A percentile compares a stretch with the other conserved stretches of the same genome.
Evolutionary conservation across 2,329 filamentous ascomycete genomes (phyloP).

Genomic region (Colletotrichum sp.): DNA sequence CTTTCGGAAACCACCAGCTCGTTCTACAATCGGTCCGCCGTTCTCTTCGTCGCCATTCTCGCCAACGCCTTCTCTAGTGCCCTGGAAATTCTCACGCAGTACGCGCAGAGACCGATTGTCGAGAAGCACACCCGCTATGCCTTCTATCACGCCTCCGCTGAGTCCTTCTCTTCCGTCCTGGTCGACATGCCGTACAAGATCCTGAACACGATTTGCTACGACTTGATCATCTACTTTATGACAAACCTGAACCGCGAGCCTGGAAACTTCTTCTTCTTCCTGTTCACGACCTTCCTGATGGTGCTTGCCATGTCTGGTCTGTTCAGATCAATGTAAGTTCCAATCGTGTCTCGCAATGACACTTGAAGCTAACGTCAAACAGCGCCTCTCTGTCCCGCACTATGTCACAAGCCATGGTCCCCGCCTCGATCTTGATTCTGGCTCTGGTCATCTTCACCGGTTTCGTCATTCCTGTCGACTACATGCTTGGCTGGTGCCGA

Average conservation of each 20-base stretch:
- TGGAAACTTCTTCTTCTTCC: constrained; percentile 58
- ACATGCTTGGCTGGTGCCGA: constrained; percentile 45
- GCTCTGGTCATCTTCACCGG: constrained; percentile 62
- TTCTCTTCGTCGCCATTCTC: constrained; percentile 59
- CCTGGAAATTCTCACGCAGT: constrained; percentile 33
- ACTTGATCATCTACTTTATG: constrained; percentile 70
- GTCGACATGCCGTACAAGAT: constrained; percentile 33
- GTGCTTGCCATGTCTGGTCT: constrained; percentile 39
- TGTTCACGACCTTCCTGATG: constrained; percentile 53
- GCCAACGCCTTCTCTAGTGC: constrained; percentile 52
- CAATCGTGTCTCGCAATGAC: too few relatives aligned
- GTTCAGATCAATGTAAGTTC: constrained; percentile 46
- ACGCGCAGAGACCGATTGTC: constrained; percentile 28
- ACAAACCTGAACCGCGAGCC: constrained; percentile 61
- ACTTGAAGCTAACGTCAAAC: background rate
- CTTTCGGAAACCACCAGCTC: constrained; percentile 43
- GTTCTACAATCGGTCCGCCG: constrained; percentile 50
- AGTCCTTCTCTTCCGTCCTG: constrained; percentile 15
- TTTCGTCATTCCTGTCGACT: constrained; percentile 48
- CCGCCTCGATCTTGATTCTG: constrained; percentile 56
- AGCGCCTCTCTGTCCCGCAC: constrained; percentile 52
- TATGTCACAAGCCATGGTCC: constrained; percentile 56
- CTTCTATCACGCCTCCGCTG: constrained; percentile 35
- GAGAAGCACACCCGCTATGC: constrained; percentile 32
- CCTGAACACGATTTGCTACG: constrained; percentile 61